Evolutionary conservation across 2,329 filamentous ascomycete species (phyloP), one percentile per base, ranked within the genome.

Genomic region (Aspergillus tubingensis): DNA sequence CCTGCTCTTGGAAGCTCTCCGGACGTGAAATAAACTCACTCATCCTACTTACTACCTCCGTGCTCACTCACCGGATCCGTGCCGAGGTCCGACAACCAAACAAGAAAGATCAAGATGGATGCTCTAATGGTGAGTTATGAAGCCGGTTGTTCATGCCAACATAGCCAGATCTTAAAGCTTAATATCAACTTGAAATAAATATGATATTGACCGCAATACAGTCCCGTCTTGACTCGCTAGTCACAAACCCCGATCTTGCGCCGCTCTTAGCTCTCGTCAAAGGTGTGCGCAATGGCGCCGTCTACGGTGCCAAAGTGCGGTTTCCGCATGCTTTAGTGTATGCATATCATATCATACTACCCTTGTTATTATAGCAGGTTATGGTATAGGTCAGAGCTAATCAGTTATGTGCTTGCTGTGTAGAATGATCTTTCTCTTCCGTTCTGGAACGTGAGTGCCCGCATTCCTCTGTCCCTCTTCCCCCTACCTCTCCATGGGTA

Each of bases 341-440:
- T 65, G 81, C 67, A 51, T 19, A 17, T 21, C 25, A 49, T 23
- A 44, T 5, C 8, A 39, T 2, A 32, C 13, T 47, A 17, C 25
- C 6, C 1, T 27, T 36, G 32, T 36, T 15, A 11, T 36, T 15
- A 36, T 36, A 36, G 32, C 32, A 36, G 11, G 32, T 13, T 6
- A 13, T 32, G 10, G 8, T 36, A 15, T 36, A 36, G 32, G 10
- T 36, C 32, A 36, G 11, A 17, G 55, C 66, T 70, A 62, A 72
- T 36, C 62, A 59, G 65, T 54, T 54, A 66, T 32, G 19, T 41
- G 41, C 27, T 39, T 56, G 0, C 19, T 10, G 11, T 15, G 6
- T 43, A 92, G 90, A 54, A 99, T 99, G 94, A 92, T 97, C 67
- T 90, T 98, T 69, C 86, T 99, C 68, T 99, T 99, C 82, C 91